A percentile compares a stretch with the other conserved stretches of the same genome.
Evolutionary conservation across 805 yeast genomes (phyloP).

Genomic region (Candida alai): DNA sequence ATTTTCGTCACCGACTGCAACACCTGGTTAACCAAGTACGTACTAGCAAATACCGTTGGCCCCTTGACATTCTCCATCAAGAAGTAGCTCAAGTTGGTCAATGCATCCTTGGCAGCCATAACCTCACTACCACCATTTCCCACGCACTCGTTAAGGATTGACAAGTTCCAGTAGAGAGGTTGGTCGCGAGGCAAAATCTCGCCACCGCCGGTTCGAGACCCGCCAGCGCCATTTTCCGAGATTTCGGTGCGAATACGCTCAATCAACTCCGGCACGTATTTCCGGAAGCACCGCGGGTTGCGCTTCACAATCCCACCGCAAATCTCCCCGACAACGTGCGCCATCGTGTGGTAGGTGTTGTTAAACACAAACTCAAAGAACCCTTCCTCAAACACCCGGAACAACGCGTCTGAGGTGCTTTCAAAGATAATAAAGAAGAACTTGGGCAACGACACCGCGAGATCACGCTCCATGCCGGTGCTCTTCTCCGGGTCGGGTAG

Average conservation of each 20-base stretch:
- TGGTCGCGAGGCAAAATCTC: slow-evolving; percentile 78
- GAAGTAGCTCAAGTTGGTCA: slow-evolving; percentile 43
- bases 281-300: slow-evolving; percentile 47
- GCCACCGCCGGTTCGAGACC: slow-evolving; percentile 49
- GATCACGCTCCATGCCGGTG: slow-evolving; percentile 48
- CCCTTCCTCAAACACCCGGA: slow-evolving; percentile 40
- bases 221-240: slow-evolving; percentile 76
- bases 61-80: slow-evolving; percentile 54
- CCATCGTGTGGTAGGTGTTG: slow-evolving; percentile 55
- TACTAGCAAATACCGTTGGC: slow-evolving; percentile 57
- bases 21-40: slow-evolving; percentile 64
- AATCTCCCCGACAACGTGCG: slow-evolving; percentile 66
- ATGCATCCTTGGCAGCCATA: slow-evolving; percentile 40
- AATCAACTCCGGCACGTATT: slow-evolving; percentile 42
- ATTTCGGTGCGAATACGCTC: slow-evolving; percentile 62
- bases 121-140: slow-evolving; percentile 61
- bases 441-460: slow-evolving; percentile 34
- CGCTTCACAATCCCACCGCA: slow-evolving; percentile 69
- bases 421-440: slow-evolving; percentile 44
- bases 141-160: slow-evolving; percentile 64
- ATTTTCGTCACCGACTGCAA: slow-evolving; percentile 61
- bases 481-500: slow-evolving; percentile 57
- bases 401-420: slow-evolving; percentile 56
- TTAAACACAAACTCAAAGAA: slow-evolving; percentile 57
- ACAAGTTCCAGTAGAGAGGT: slow-evolving; percentile 64